Conservation (phyloP, 495 filamentous ascomycete species). For the Massariosphaeria phaeospora region DNA sequence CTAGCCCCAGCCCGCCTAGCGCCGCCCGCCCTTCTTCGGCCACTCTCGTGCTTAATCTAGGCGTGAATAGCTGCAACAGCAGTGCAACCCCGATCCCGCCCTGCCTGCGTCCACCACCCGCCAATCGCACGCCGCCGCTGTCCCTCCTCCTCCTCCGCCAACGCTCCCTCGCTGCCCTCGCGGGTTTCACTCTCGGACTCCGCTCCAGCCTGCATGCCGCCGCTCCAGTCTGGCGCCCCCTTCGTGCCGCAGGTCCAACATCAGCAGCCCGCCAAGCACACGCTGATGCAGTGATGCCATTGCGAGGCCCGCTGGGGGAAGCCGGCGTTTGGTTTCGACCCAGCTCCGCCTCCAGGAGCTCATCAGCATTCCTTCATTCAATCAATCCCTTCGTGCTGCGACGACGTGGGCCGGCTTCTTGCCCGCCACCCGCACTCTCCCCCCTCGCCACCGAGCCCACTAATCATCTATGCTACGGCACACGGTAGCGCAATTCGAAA, state of each 20-base stretch:
- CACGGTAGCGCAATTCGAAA: too few relatives aligned
- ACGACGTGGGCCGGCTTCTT: background rate
- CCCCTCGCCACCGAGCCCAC: too few relatives aligned
- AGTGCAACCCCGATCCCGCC: slow-evolving; percentile 14
- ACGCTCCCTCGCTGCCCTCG: slow-evolving; percentile 9
- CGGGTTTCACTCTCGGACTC: slow-evolving; percentile 4
- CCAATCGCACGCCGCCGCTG: background rate
- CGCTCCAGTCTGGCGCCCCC: background rate
- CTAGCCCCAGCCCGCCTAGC: slow-evolving; percentile 10
- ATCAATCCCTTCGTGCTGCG: background rate
- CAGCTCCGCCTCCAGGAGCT: background rate
- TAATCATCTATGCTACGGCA: too few relatives aligned
- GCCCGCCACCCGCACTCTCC: too few relatives aligned
- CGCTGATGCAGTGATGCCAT: too few relatives aligned
- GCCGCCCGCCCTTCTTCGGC: background rate
- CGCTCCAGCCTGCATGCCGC: background rate
- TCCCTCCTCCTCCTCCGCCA: background rate
- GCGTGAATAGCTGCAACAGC: slow-evolving; percentile 19
- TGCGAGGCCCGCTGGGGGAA: too few relatives aligned
- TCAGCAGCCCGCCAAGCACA: background rate
- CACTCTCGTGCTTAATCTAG: slow-evolving; percentile 26
- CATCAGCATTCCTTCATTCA: background rate
- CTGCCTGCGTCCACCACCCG: background rate
- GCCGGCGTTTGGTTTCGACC: slow-evolving; percentile 7
- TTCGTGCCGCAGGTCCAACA: background rate